Conservation (phyloP, 2,329 filamentous ascomycete species). For the Calonectria pseudoreteaudii region DNA sequence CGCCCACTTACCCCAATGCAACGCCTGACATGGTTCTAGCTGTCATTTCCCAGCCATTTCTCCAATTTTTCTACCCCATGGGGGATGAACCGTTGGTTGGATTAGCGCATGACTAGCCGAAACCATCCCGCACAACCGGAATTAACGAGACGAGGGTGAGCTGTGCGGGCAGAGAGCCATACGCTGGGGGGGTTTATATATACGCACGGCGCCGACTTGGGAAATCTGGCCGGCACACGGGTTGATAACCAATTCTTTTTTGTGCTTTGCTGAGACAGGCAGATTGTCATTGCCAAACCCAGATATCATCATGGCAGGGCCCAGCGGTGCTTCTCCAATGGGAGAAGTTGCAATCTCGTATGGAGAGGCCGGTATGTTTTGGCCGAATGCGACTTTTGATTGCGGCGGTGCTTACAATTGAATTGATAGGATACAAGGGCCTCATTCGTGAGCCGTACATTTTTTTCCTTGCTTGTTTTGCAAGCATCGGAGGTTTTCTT, state of each 20-base stretch:
- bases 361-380: constrained; percentile 13
- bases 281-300: not conserved
- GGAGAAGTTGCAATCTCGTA: constrained; percentile 18
- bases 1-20: not conserved
- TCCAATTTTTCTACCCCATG: constrained; percentile 19
- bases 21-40: not conserved
- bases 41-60: not conserved
- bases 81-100: constrained; percentile 7
- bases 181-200: constrained; percentile 11
- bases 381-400: not conserved
- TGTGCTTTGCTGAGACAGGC: not conserved
- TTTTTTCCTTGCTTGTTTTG: constrained; percentile 18
- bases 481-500: constrained; percentile 16
- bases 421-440: constrained; percentile 9
- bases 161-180: not conserved
- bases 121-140: not conserved
- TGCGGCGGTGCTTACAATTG: not conserved
- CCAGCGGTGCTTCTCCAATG: not conserved
- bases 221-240: not conserved
- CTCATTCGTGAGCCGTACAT: constrained; percentile 20
- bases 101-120: constrained; percentile 6
- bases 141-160: not conserved
- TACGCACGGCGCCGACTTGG: not conserved
- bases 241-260: not conserved
- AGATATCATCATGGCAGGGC: not conserved